phyloP scores from a whole-genome alignment of 331 rosid genomes.

The Erythrophleum ivorense region DNA sequence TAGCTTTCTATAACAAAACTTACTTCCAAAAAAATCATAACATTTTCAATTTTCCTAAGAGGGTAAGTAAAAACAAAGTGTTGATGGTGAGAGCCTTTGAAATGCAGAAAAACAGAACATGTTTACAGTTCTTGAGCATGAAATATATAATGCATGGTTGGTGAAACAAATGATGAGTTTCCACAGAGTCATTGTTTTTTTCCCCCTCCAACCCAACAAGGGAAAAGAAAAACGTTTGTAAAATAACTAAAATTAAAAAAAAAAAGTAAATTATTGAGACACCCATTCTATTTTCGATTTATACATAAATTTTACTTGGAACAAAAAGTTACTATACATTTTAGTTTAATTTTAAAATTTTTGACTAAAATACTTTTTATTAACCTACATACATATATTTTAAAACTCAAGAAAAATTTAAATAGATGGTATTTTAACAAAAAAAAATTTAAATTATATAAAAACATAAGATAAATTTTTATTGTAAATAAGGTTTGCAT shows the following conservation, averaged over 20 bases:
- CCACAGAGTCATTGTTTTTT: conserved; percentile 6
- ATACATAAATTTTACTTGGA: too few species aligned
- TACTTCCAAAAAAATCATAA: neutral
- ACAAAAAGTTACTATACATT: too few species aligned
- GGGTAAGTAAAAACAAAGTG: neutral
- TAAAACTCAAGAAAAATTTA: too few species aligned
- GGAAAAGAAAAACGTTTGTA: conserved; percentile 42
- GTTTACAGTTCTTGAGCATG: conserved; percentile 54
- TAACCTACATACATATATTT: too few species aligned
- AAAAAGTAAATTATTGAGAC: neutral
- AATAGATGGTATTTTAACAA: too few species aligned
- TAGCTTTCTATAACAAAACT: neutral
- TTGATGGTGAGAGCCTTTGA: conserved; percentile 35
- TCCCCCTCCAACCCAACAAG: conserved; percentile 35
- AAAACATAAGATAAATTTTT: too few species aligned
- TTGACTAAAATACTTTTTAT: too few species aligned
- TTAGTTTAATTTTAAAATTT: too few species aligned
- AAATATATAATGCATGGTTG: conserved; percentile 52
- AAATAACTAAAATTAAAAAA: neutral
- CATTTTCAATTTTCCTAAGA: too few species aligned
- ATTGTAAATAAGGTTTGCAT: too few species aligned
- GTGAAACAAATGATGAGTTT: conserved; percentile 54
- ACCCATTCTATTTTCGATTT: too few species aligned
- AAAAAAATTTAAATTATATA: too few species aligned
- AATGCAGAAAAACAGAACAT: conserved; percentile 35